Conservation (phyloP, 176 grass and related monocot species). For the Themeda triandra region DNA sequence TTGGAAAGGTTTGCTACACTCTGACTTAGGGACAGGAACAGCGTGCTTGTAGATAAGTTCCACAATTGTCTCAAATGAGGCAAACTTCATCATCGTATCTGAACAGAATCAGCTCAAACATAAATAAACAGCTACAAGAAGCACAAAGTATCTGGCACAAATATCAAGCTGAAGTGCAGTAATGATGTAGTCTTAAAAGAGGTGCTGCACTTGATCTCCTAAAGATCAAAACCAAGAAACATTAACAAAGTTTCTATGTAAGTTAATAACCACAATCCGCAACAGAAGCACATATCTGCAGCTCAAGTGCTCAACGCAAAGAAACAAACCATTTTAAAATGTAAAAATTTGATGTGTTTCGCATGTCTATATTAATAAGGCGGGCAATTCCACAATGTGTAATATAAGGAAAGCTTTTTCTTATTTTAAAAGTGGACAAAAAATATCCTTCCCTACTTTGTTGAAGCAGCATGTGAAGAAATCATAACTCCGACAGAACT, state of each 20-base stretch:
- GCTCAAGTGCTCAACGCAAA: not conserved
- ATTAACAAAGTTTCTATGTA: not conserved
- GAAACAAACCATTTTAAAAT: not conserved
- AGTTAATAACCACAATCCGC: not conserved
- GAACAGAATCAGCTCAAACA: constrained; percentile 6
- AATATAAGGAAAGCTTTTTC: no score
- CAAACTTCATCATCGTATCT: constrained; percentile 86
- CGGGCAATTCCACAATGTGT: no score
- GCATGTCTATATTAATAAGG: not conserved
- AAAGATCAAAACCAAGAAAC: constrained; percentile 1
- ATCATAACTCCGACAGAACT: not conserved
- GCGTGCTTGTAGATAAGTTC: constrained; percentile 64
- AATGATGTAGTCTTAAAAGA: not conserved
- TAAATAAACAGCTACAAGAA: constrained; percentile 1
- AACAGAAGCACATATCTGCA: not conserved
- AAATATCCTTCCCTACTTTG: not conserved
- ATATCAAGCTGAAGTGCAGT: not conserved
- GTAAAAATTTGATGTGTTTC: not conserved
- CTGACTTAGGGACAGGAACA: constrained; percentile 53
- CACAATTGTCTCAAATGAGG: constrained; percentile 65
- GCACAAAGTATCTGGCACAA: not conserved
- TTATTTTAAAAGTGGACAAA: not conserved
- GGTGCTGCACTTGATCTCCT: not conserved
- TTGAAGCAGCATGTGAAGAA: not conserved
- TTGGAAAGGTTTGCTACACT: constrained; percentile 52